Evolutionary conservation across 1,284 basidiomycete species (phyloP), one percentile per base, ranked within the genome.

Genomic region (Volvariella surrecta): DNA sequence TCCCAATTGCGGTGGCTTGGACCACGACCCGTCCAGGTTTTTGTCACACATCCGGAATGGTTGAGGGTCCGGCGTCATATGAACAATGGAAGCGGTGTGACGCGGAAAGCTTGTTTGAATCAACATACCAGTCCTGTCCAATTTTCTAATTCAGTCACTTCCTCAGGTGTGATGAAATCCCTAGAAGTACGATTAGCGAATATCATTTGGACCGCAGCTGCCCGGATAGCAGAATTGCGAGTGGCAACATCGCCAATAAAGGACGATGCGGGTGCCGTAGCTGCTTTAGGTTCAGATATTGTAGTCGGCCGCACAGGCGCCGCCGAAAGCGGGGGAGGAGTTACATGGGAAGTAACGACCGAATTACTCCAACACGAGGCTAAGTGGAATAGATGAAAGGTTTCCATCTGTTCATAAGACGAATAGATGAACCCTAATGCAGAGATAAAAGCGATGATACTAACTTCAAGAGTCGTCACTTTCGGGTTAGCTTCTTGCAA

Each of bases 181-280:
- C 70, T 71, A n/a, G 82, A 84, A 31, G 67, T 71, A 35, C 89
- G 74, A 39, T 81, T 74, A n/a, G 88, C 89, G 54, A 89, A 91
- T 16, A 90, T 76, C 76, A 91, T 88, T 49, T 91, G 89, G 13
- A 78, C 76, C 11, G 83, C 83, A 4, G 86, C 84, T 2, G 82
- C 86, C 48, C 76, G 71, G 55, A 91, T 89, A 54, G 63, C 54
- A 35, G 74, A 66, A 39, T 64, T 62, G 39, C 54, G 56, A 41
- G 57, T 58, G 9, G 57, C 45, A 11, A 20, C 22, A 20, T 19
- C 17, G 15, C 37, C 28, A 35, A 7, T 43, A 17, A 46, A 21
- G 8, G 45, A 40, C 28, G 17, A 24, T 30, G 28, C 32, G 11
- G 22, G 10, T 3, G 17, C 40, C 20, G 28, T 38, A 13, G 28